Evolutionary conservation across 1,139 yeast species (phyloP), one percentile per base, ranked within the genome.

Genomic region (Zygosaccharomyces pseudobailii): DNA sequence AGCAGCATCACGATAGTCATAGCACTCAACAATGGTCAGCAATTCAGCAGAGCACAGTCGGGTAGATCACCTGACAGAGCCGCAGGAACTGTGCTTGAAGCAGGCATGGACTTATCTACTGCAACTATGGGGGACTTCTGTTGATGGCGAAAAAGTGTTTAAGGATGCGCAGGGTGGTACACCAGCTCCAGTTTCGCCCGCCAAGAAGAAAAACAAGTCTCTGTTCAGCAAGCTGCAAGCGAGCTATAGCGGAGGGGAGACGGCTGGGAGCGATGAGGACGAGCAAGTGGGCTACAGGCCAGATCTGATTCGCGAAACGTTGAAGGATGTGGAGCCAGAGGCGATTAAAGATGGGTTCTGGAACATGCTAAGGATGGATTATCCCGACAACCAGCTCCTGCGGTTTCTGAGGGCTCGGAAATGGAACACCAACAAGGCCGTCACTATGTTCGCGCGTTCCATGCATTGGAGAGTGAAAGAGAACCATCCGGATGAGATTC

Each of bases 341-440:
- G 70, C 71, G 25, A 62, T 78, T 13, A 70, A 73, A 45, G 66
- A 62, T 4, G 73, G 77, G 24, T 75, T 84, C 53, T 79, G 85
- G 78, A 63, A 69, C 30, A 74, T 80, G 69, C 62, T 80, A 51
- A 78, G 86, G 61, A 73, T 76, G 39, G 95, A 87, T 59, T 71
- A 79, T 31, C 87, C 90, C 2, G 96, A 88, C 63, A 80, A 82
- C 50, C 64, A 82, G 48, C 50, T 85, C 34, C 69, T 86, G 51
- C 73, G 94, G 56, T 86, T 81, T 61, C 63, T 83, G 25, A 72
- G 88, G 49, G 94, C 94, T 13, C 75, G 92, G 61, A 85, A 85
- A 63, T 83, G 86, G 82, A 78, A 84, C 56, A 73, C 78, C 13
- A 79, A 76, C 53, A 77, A 78, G 54, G 72, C 87, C 0, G 59